Conservation (phyloP, 257 asterid species). For the Solanum appendiculatum region DNA sequence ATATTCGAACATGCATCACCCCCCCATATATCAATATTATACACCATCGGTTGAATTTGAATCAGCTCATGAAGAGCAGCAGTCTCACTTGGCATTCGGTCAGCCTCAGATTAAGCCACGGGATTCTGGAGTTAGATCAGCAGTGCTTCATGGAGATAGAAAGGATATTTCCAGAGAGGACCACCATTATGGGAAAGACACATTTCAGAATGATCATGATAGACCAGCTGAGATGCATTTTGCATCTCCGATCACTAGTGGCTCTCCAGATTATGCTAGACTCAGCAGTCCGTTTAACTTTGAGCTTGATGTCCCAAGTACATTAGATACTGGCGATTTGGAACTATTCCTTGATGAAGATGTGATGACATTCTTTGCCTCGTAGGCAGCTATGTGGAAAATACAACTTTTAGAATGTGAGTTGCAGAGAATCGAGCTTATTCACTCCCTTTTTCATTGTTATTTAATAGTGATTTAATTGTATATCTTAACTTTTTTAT, state of each 20-base stretch:
- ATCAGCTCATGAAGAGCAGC: conserved; percentile 21
- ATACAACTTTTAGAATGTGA: neutral
- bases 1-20: conserved; percentile 25
- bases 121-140: conserved; percentile 12
- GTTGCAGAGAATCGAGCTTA: neutral
- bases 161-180: conserved; percentile 12
- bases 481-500: neutral
- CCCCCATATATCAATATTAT: conserved; percentile 17
- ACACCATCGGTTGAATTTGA: conserved; percentile 21
- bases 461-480: neutral
- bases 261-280: neutral
- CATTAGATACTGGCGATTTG: neutral
- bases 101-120: conserved; percentile 21
- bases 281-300: neutral
- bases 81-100: conserved; percentile 18
- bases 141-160: conserved; percentile 1
- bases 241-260: conserved; percentile 4
- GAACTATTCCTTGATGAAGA: conserved; percentile 4
- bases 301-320: neutral
- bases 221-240: conserved; percentile 14
- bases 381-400: neutral
- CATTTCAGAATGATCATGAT: conserved; percentile 9
- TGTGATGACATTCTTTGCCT: conserved; percentile 2
- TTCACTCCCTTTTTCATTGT: neutral
- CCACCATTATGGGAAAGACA: conserved; percentile 12